phyloP scores from a whole-genome alignment of 345 rosid genomes.

The Hibiscus tridactylites region DNA sequence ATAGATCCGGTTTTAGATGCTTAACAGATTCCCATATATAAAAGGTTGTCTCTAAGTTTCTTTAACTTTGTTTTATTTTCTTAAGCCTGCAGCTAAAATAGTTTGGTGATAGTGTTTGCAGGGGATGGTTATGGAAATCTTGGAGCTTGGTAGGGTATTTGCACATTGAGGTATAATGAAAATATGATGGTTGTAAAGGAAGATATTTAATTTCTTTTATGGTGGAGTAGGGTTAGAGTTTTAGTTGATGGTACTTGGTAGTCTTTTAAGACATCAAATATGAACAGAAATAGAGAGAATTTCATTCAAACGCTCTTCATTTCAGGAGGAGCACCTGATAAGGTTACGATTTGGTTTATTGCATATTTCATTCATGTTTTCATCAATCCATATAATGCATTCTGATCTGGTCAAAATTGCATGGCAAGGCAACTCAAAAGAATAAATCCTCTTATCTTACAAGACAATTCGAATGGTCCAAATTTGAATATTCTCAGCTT shows the following conservation, averaged over 20 bases:
- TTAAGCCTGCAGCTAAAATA: slow-evolving; percentile 8
- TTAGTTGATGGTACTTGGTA: slow-evolving; percentile 10
- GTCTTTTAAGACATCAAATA: slow-evolving; percentile 21
- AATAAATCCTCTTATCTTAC: not conserved
- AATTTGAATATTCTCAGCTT: not conserved
- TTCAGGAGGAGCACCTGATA: slow-evolving; percentile 15
- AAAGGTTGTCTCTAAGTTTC: slow-evolving; percentile 7
- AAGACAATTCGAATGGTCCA: not conserved
- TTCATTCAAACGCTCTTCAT: not conserved
- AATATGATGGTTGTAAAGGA: slow-evolving; percentile 18
- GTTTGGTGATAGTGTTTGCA: slow-evolving; percentile 19
- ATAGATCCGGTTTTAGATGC: slow-evolving; percentile 12
- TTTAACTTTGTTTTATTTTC: slow-evolving; percentile 2
- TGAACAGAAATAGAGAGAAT: slow-evolving; percentile 12
- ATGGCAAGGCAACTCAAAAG: too few species aligned
- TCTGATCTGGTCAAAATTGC: too few species aligned
- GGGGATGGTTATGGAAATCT: slow-evolving; percentile 2
- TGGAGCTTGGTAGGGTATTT: slow-evolving; percentile 24
- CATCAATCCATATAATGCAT: too few species aligned
- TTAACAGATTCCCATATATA: not conserved
- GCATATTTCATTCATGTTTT: not conserved
- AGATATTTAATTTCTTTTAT: slow-evolving; percentile 9
- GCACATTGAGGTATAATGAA: slow-evolving; percentile 22
- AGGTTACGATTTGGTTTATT: slow-evolving; percentile 14
- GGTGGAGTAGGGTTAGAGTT: slow-evolving; percentile 10